Conservation (phyloP, 164 flowering plant species). For the Liquidambar formosana region DNA sequence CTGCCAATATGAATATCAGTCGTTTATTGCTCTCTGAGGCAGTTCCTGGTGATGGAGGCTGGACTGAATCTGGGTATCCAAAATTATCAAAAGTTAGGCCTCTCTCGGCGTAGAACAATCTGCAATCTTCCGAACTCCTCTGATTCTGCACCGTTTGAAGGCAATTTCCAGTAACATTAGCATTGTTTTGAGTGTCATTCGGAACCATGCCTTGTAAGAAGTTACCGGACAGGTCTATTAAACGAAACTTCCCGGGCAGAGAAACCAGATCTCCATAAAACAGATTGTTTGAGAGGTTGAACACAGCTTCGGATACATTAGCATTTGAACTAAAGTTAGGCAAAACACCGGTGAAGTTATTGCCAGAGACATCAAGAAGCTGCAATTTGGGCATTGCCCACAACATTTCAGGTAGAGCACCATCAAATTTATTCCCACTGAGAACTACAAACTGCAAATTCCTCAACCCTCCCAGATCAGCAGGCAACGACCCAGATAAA, state of each 20-base stretch:
- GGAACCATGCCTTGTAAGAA: conserved; percentile 63
- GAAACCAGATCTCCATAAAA: conserved; percentile 57
- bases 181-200: conserved; percentile 17
- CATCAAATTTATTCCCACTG: conserved; percentile 46
- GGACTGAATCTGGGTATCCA: conserved; percentile 29
- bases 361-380: conserved; percentile 56
- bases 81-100: conserved; percentile 50
- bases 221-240: conserved; percentile 61
- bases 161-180: conserved; percentile 49
- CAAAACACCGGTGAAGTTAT: conserved; percentile 60
- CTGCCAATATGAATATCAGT: conserved; percentile 47
- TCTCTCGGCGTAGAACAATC: conserved; percentile 47
- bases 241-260: conserved; percentile 29
- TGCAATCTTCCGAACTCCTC: conserved; percentile 49
- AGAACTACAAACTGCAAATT: conserved; percentile 47
- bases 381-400: conserved; percentile 46
- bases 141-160: conserved; percentile 47
- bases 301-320: conserved; percentile 27
- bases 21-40: conserved; percentile 27
- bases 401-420: conserved; percentile 42
- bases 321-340: conserved; percentile 24
- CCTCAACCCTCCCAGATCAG: conserved; percentile 42
- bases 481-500: conserved; percentile 59
- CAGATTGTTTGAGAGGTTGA: conserved; percentile 62
- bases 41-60: conserved; percentile 19